A percentile compares a stretch with the other conserved stretches of the same genome.
phyloP scores from a whole-genome alignment of 2,329 filamentous ascomycete species.

The Aspergillus texensis region DNA sequence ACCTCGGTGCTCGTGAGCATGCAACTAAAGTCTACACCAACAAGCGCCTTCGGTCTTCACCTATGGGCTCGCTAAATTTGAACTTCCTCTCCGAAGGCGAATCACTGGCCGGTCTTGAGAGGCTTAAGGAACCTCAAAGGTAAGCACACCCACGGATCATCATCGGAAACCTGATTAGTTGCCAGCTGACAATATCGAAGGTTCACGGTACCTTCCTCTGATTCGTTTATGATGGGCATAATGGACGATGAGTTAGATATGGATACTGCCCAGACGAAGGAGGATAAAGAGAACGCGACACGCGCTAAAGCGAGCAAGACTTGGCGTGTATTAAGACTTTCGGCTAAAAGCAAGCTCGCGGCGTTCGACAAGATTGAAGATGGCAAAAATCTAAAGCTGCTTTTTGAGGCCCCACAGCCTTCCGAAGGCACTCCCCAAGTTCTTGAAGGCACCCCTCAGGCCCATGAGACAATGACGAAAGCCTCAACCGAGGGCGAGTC shows the following conservation, averaged over 20 bases:
- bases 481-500: slow-evolving; percentile 16
- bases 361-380: slow-evolving; percentile 87
- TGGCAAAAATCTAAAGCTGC: slow-evolving; percentile 66
- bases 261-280: slow-evolving; percentile 71
- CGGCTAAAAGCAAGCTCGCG: slow-evolving; percentile 71
- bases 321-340: slow-evolving; percentile 85
- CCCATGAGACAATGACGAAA: slow-evolving; percentile 24
- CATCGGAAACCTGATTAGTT: background rate
- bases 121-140: slow-evolving; percentile 65
- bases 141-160: slow-evolving; percentile 32
- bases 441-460: slow-evolving; percentile 24
- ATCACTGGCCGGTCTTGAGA: slow-evolving; percentile 64
- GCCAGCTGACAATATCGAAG: slow-evolving; percentile 40
- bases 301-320: slow-evolving; percentile 83
- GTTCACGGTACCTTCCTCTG: slow-evolving; percentile 69
- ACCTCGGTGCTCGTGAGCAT: slow-evolving; percentile 68
- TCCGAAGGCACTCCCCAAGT: slow-evolving; percentile 20
- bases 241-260: slow-evolving; percentile 82
- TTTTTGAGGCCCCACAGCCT: slow-evolving; percentile 43
- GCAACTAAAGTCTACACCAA: slow-evolving; percentile 69
- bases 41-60: slow-evolving; percentile 69
- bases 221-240: slow-evolving; percentile 72
- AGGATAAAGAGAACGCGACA: slow-evolving; percentile 60
- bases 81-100: slow-evolving; percentile 75
- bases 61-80: slow-evolving; percentile 74